Evolutionary conservation across 2,329 filamentous ascomycete genomes (phyloP), one percentile per base, ranked within the genome.

Genomic region (Phyllosticta citribraziliensis): DNA sequence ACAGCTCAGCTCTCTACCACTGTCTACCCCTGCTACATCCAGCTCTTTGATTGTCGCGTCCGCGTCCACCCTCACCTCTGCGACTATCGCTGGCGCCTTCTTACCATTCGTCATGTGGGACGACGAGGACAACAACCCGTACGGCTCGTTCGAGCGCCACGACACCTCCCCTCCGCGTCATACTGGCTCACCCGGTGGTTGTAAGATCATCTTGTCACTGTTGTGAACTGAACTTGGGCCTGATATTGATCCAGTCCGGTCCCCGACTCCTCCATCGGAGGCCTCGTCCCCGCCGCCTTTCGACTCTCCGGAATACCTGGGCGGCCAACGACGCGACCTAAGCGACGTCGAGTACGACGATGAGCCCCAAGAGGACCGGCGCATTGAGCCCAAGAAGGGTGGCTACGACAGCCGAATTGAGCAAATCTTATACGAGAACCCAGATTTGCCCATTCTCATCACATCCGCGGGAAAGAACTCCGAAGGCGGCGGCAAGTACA

Each of bases 71-170:
- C 14, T 6, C 22, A 27, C 33, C 58, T 55, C 25, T n/a, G 25
- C 40, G 52, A 22, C 52, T 11, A 12, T 56, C 27, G 17, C 54
- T 40, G 19, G 17, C 50, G 55, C 47, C 47, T 47, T 25, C 10
- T 54, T 27, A 14, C 47, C 24, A 35, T 57, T 54, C 59, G 54
- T 51, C 67, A 97, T 97, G 93, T 97, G 93, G 93, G 95, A 97
- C 82, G 92, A 97, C 80, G 93, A 97, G 78, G 91, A 97, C 72
- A 97, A 97, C 78, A 97, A 97, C 74, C 93, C 93, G 5, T 97
- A 97, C 72, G 92, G 91, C 69, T 93, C 90, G 75, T 97, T 96
- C 78, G 89, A 94, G 74, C 88, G 89, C 69, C 86, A 89, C 69
- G 89, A 95, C 74, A 89, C 89, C 64, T 85, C 88, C 73, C 82